Base-by-base conservation (phyloP, 108 stramenopile genomes). In the Fistulifera pelliculosa region DNA sequence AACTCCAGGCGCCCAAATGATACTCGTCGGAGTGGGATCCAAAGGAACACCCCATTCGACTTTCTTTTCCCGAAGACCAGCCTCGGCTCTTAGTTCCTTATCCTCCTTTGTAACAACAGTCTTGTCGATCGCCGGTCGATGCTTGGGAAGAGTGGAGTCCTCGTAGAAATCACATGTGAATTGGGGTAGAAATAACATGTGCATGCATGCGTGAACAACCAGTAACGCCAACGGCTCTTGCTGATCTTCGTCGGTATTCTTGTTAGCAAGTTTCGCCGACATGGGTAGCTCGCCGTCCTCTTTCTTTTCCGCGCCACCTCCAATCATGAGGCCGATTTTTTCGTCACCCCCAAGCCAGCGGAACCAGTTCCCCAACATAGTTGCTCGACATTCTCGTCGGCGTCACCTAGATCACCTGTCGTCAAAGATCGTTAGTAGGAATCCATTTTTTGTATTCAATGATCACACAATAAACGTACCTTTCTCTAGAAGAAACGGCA, bases 161-260 rank as follows among this genome's bases (percentile, higher is more conserved):
- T 95, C 90, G 56, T 86, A 87, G 63, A 81, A 93, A 39, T 93
- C 90, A 44, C 86, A 86, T 11, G 96, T 97, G 70, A 97, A 93
- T 61, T 80, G 89, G 10, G 91, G 91, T 41, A 94, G 51, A 55
- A 95, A 95, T 6, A 94, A 66, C 90, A 96, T 78, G 73, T 94
- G 93, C 86, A 96, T 91, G 7, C 86, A 80, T 16, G 92, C 92
- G 70, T 94, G 91, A 8, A 97, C 88, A 6, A 94, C 80, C 27
- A 94, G 68, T 24, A 88, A 55, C 1, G 90, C 94, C 16, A 97
- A 74, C 26, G 94, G 87, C 65, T 94, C 91, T 52, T 80, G 80
- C 26, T 77, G 69, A 38, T 83, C 90, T 12, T 87, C 81, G 15
- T 52, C 65, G 10, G 49, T 60, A 19, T 47, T 39, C n/a, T 38